Evolutionary conservation across 106 monocot genomes (phyloP), one percentile per base, ranked within the genome.

Genomic region (Xerophyta viscosa): DNA sequence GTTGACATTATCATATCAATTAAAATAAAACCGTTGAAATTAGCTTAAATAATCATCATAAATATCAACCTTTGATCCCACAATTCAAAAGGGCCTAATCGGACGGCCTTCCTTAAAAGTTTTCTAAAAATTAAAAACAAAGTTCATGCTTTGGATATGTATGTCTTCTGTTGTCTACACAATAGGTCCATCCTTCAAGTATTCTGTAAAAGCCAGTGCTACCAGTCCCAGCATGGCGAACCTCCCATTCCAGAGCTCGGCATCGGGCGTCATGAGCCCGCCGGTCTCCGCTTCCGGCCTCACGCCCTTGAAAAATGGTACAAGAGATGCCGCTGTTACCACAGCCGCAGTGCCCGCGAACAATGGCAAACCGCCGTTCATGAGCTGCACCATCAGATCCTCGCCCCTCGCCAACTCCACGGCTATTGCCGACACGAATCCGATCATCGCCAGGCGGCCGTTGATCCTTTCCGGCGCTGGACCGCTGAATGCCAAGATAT

Each of bases 181-280:
- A 31, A 88, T 65, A 24, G 88, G 87, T 17, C 78, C 78, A 19
- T 82, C 88, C 50, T 52, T 83, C 10, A 88, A 23, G 64, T 50
- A 88, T 62, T 88, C 88, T 1, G 88, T 88, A 55, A 83, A 55
- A 20, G 69, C 88, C 24, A 88, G 58, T 0, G 75, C 82, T 20
- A 83, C 79, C 30, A 83, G 36, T 3, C 88, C 88, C 11, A 88
- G 39, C 83, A 88, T 88, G 36, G 88, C 82, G 33, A 83, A 71
- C 71, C 81, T 58, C 18, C 88, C 88, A 31, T 88, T 88, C 88
- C 68, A 88, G 47, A 88, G 25, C 83, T 88, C 83, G 2, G 83
- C 88, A 4, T 72, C 57, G 1, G 78, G 68, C 11, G 52, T 79
- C 82, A 78, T 75, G n/a, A 76, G 2, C 21, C 66, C 75, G 0